Base-by-base conservation (phyloP, 1,139 yeast genomes). In the Kodamaea fungicola region DNA sequence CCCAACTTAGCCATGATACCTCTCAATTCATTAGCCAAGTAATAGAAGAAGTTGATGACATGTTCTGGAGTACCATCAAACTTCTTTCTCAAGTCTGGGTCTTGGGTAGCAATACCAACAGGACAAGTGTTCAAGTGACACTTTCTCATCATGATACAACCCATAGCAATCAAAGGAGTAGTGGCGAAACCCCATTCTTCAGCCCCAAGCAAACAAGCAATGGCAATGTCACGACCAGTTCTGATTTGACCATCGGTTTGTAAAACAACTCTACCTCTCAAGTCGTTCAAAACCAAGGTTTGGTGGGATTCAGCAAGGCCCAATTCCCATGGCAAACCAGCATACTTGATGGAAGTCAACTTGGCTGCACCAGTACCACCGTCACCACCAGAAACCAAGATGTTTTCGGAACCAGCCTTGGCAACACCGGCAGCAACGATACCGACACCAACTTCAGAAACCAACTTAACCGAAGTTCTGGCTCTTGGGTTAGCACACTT, bases 291-390 rank as follows among this genome's bases (percentile, higher is more conserved):
- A 7, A 92, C 98, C 57, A 92, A 74, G 28, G 98, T 92, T 71
- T 92, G 98, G 59, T 92, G 98, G 16, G 97, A 86, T 70, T 92
- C 98, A 40, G 97, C 97, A 50, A 92, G 77, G 59, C 98, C 98
- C 52, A 92, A 76, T 66, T 92, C 98, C 98, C 98, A 92, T 37
- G 98, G 97, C 51, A 92, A 76, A 65, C 97, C 97, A 38, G 98
- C 97, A 59, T 89, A 83, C 63, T 90, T 90, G 62, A 92, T 88
- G 57, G 96, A 92, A 23, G 97, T 90, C 87, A 95, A 87, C 63
- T 95, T 81, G 41, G 97, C 92, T 41, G 97, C 97, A 82, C 98
- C 98, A 45, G 98, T 92, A 74, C 98, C 98, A 78, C 98, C 98
- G 64, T 90, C 97, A 59, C 94, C 97, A 55, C 97, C 97, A 44